Evolutionary conservation across 2,329 filamentous ascomycete species (phyloP).

Genomic region (Lasiodiplodia theobromae): DNA sequence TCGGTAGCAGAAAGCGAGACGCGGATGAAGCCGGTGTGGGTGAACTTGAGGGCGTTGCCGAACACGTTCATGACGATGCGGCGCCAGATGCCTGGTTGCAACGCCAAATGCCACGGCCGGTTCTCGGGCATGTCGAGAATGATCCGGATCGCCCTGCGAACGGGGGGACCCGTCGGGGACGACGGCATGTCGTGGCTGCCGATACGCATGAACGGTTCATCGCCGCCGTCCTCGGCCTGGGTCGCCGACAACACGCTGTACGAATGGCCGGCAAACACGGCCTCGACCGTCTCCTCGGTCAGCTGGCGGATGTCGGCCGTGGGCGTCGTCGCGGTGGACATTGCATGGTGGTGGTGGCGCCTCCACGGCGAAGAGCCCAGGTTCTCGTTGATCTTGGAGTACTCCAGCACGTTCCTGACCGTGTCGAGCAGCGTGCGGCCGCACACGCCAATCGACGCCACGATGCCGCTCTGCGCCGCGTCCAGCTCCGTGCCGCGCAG

Average conservation of each 20-base stretch:
- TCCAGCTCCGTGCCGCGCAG: constrained; percentile 31
- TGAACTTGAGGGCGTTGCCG: constrained; percentile 70
- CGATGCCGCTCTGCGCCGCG: neutral
- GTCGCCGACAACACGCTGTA: neutral
- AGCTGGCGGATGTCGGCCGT: constrained; percentile 43
- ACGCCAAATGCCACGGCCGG: constrained; percentile 58
- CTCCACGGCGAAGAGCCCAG: constrained; percentile 9
- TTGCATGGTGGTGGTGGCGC: neutral
- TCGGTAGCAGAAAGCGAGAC: neutral
- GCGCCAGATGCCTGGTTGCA: constrained; percentile 59
- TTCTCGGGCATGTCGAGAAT: constrained; percentile 60
- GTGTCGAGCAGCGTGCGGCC: constrained; percentile 52
- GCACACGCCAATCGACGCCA: constrained; percentile 45
- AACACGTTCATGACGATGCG: constrained; percentile 69
- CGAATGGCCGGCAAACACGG: constrained; percentile 33
- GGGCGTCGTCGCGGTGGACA: neutral
- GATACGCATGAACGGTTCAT: neutral
- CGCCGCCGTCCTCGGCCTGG: too few species aligned
- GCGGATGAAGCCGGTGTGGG: constrained; percentile 35
- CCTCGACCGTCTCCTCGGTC: constrained; percentile 47
- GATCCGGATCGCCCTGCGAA: constrained; percentile 39
- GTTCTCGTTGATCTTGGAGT: constrained; percentile 47
- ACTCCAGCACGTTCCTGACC: constrained; percentile 42
- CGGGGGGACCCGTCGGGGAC: neutral
- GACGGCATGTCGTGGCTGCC: neutral